Conservation (phyloP, 2,329 filamentous ascomycete genomes). For the Arthrobotrys megalospora region DNA sequence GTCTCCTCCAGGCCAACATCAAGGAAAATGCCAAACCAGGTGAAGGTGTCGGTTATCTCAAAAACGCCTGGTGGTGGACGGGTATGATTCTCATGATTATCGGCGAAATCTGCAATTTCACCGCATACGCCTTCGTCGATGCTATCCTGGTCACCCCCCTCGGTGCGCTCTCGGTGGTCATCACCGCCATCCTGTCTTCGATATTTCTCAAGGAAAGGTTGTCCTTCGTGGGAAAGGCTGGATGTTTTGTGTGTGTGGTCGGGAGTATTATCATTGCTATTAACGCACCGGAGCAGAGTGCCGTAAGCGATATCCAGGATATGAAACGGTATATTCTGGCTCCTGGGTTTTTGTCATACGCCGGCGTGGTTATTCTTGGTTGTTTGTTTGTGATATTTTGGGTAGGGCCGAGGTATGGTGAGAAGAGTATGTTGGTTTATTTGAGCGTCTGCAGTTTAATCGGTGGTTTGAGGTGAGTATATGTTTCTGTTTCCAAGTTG, state of each 20-base stretch:
- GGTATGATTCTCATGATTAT: slow-evolving; percentile 98
- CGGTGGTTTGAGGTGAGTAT: slow-evolving; percentile 78
- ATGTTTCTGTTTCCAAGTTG: not conserved
- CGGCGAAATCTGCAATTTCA: slow-evolving; percentile 96
- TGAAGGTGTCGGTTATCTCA: slow-evolving; percentile 96
- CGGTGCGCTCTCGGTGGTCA: slow-evolving; percentile 90
- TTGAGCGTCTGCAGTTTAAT: slow-evolving; percentile 96
- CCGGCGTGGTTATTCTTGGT: slow-evolving; percentile 84
- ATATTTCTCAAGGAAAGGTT: slow-evolving; percentile 96
- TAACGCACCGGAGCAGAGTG: slow-evolving; percentile 89
- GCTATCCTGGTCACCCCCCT: slow-evolving; percentile 94
- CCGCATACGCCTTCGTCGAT: slow-evolving; percentile 96
- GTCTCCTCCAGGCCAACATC: slow-evolving; percentile 89
- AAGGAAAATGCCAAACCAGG: slow-evolving; percentile 97
- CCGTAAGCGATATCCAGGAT: slow-evolving; percentile 88
- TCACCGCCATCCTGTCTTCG: slow-evolving; percentile 89
- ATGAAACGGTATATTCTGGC: slow-evolving; percentile 90
- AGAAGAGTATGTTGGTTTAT: slow-evolving; percentile 98
- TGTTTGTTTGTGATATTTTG: slow-evolving; percentile 81
- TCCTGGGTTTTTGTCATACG: slow-evolving; percentile 87
- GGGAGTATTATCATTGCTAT: slow-evolving; percentile 94
- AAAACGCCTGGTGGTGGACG: slow-evolving; percentile 93
- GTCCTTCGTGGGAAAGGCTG: slow-evolving; percentile 95
- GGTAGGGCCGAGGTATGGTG: slow-evolving; percentile 88
- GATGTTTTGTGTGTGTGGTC: slow-evolving; percentile 94